Conservation (phyloP, 2,329 filamentous ascomycete genomes). For the Tolypocladium amazonense region DNA sequence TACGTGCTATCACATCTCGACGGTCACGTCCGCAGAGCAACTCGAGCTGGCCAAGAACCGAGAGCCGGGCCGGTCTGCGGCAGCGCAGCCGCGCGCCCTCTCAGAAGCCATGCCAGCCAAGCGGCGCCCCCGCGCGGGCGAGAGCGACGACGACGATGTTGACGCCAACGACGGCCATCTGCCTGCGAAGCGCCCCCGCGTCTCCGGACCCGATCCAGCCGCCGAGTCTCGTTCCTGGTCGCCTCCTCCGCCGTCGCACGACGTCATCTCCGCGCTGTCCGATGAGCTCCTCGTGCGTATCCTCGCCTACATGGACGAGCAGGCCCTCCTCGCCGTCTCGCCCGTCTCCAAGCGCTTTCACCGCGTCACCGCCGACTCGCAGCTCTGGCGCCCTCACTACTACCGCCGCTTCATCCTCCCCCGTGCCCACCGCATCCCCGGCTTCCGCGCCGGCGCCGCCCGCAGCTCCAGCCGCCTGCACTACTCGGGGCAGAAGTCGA, state of each 20-base stretch:
- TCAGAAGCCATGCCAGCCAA: constrained; percentile 13
- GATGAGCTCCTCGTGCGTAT: constrained; percentile 84
- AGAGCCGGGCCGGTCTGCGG: not conserved
- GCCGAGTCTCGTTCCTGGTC: not conserved
- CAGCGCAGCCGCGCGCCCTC: not conserved
- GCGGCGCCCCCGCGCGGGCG: constrained; percentile 10
- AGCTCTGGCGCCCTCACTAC: constrained; percentile 86
- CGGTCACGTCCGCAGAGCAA: not conserved
- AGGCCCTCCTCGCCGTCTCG: constrained; percentile 51
- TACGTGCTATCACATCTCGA: not conserved
- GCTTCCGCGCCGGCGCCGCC: constrained; percentile 34
- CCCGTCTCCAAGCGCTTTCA: constrained; percentile 68
- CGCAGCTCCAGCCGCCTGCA: constrained; percentile 24
- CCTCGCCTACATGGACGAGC: constrained; percentile 62
- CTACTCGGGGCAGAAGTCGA: constrained; percentile 30
- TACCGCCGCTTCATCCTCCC: constrained; percentile 80
- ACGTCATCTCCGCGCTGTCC: constrained; percentile 64
- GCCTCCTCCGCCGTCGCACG: constrained; percentile 18
- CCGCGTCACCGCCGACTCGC: constrained; percentile 64
- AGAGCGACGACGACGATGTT: not conserved
- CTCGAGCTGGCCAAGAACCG: not conserved
- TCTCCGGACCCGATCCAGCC: not conserved
- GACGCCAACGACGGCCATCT: not conserved
- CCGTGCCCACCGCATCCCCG: constrained; percentile 64
- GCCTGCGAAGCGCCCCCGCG: constrained; percentile 12